A percentile compares a stretch with the other conserved stretches of the same genome.
Conservation (phyloP, 2,329 filamentous ascomycete species). For the Waltergamsia citrina region DNA sequence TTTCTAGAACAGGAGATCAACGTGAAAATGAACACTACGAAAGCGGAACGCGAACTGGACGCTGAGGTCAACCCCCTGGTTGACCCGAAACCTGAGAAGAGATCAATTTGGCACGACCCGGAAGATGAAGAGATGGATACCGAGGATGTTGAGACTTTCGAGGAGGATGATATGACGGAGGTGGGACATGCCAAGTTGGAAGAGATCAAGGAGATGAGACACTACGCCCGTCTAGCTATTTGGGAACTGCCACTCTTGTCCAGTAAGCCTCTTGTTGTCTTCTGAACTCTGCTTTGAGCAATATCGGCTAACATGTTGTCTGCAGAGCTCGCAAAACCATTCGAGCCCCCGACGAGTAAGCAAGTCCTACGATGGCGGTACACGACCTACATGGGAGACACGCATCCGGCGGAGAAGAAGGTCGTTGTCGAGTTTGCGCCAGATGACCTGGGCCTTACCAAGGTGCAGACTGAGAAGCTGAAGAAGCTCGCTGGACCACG, state of each 20-base stretch:
- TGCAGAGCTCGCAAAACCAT: slow-evolving; percentile 74
- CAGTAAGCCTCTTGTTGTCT: slow-evolving; percentile 52
- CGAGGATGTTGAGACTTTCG: slow-evolving; percentile 52
- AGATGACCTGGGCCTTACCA: slow-evolving; percentile 59
- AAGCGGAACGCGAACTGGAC: slow-evolving; percentile 19
- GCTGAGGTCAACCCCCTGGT: slow-evolving; percentile 20
- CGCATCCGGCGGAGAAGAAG: slow-evolving; percentile 85
- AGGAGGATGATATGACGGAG: slow-evolving; percentile 75
- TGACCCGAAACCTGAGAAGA: slow-evolving; percentile 20
- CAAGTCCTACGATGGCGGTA: slow-evolving; percentile 87
- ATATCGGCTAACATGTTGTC: slow-evolving; percentile 1
- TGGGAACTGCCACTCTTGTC: slow-evolving; percentile 94
- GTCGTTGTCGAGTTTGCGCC: slow-evolving; percentile 87
- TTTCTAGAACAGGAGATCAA: slow-evolving; percentile 15
- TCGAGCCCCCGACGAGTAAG: slow-evolving; percentile 56
- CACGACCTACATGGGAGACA: slow-evolving; percentile 92
- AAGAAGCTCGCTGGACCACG: slow-evolving; percentile 78
- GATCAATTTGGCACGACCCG: slow-evolving; percentile 38
- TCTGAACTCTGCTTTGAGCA: too few species aligned
- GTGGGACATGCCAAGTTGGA: slow-evolving; percentile 82
- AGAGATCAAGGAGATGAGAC: slow-evolving; percentile 76
- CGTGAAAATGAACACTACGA: neutral
- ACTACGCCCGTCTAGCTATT: slow-evolving; percentile 77
- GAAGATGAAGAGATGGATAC: slow-evolving; percentile 36
- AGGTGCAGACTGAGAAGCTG: slow-evolving; percentile 66